Base-by-base conservation (phyloP, 441 rosid species). In the Bruguiera hainesii region DNA sequence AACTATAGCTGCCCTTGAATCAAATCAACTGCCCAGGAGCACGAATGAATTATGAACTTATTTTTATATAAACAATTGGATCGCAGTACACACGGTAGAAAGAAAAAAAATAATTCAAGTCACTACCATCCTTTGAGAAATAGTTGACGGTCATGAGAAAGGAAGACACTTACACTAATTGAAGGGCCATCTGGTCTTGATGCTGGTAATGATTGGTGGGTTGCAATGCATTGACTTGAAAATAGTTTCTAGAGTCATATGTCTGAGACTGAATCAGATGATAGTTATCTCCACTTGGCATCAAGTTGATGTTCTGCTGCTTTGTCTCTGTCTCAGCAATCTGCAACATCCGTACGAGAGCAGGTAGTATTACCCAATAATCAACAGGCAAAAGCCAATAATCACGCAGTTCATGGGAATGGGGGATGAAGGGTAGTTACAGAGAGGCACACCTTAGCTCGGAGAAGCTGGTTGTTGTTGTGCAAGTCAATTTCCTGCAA, bases 251-350 rank as follows among this genome's bases (percentile, higher is more conserved):
- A 30, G 90, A 80, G 70, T 94, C 97, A 52, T 72, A 88, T 35
- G 74, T 81, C 75, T 86, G 93, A 13, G 92, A 59, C 73, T 87
- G 96, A 72, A 89, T 65, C 56, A 83, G 66, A 76, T 89, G 94
- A 60, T 76, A 88, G 78, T 70, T 85, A 16, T 80, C 66, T 11
- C 86, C 90, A 77, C 88, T 94, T 9, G 90, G 87, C 93, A 94
- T 86, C 83, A 91, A 77, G 73, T 76, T 88, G 86, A 84, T 84
- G 79, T 76, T 74, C 60, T 85, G 89, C 62, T 78, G 77, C 79
- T 78, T 83, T 75, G 91, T 83, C 77, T 91, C 97, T 49, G 81
- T 89, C 70, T 91, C 96, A 19, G 96, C 89, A 63, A 91, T 89
- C 97, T 91, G 72, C 67, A 71, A 7, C 4, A 11, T 42, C 16